Evolutionary conservation across 2,329 filamentous ascomycete species (phyloP), one percentile per base, ranked within the genome.

Genomic region (Rutstroemia sp.): DNA sequence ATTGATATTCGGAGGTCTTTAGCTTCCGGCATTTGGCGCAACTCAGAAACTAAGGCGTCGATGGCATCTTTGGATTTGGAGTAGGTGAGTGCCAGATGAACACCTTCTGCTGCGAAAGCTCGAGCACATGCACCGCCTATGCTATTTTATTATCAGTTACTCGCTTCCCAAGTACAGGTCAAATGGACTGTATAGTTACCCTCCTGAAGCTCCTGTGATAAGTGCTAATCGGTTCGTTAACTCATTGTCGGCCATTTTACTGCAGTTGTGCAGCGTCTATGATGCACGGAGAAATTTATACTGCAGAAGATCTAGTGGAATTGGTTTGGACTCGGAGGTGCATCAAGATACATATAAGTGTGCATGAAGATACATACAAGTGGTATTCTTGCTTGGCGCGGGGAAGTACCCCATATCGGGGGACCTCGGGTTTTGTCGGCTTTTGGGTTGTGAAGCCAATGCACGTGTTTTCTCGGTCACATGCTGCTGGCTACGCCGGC

Each of bases 141-240:
- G n/a, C 82, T 84, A 56, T 21, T 34, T n/a, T n/a, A 7, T 51
- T 38, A 25, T 54, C 39, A 55, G 14, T 39, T 25, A 41, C 4
- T n/a, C 12, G 3, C 12, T 44, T 44, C 5, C 10, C 9, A 34
- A 34, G 8, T 6, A 9, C 4, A 50, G 37, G 27, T 21, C 9
- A n/a, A 23, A 5, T 19, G 41, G 47, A 14, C 5, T 16, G 27
- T 5, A 2, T 45, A 62, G 70, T 68, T 70, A 82, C 81, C 81
- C 81, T 63, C 80, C 80, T 52, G 80, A 83, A 48, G 81, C 81
- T 45, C 81, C 82, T 2, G 81, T 84, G 48, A 84, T 76, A 8
- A 84, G 73, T 46, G 80, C 81, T 45, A 84, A 69, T 51, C 77
- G 73, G 57, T 79, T 79, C 41, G 71, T 25, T 21, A 84, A 71